These are phyloP conservation scores for Trichoderma guizhouense DNA, from an alignment of 2,329 filamentous ascomycete species.

Conservation along the genomic window DNA sequence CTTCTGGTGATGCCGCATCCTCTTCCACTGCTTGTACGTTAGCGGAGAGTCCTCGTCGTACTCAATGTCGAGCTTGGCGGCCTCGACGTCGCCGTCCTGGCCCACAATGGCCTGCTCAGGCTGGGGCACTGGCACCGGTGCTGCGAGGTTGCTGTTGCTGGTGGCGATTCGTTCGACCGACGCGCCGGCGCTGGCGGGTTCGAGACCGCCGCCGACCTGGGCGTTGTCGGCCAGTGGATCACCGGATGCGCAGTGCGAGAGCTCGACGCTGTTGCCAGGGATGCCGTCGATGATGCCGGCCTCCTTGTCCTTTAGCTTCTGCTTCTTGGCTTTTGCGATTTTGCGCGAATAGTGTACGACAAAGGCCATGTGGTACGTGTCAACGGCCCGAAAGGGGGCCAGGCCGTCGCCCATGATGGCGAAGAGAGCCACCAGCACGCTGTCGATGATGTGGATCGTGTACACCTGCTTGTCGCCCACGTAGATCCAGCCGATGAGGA, in stretches of 20 bases:
- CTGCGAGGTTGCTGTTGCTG: slow-evolving; percentile 1
- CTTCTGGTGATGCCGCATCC: slow-evolving; percentile 70
- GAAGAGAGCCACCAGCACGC: slow-evolving; percentile 67
- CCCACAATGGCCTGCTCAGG: neutral
- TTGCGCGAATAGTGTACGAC: slow-evolving; percentile 63
- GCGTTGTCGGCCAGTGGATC: neutral
- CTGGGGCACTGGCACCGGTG: neutral
- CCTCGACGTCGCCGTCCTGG: slow-evolving; percentile 38
- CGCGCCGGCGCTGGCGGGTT: neutral
- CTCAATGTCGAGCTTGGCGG: slow-evolving; percentile 34
- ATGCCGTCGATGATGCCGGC: neutral
- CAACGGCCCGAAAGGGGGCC: slow-evolving; percentile 71
- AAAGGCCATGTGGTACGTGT: slow-evolving; percentile 85
- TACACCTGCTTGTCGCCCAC: slow-evolving; percentile 70
- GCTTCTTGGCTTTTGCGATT: slow-evolving; percentile 43
- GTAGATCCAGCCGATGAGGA: slow-evolving; percentile 86
- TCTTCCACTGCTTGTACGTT: slow-evolving; percentile 60
- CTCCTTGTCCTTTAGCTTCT: slow-evolving; percentile 33
- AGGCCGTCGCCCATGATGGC: slow-evolving; percentile 68
- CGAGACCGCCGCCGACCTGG: neutral
- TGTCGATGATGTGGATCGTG: slow-evolving; percentile 66
- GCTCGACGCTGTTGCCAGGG: slow-evolving; percentile 19
- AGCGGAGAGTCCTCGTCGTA: slow-evolving; percentile 60
- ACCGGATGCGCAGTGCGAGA: neutral
- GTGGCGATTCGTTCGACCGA: slow-evolving; percentile 12